Percentiles rank a stretch among this genome's conserved stretches.
phyloP scores from a whole-genome alignment of 2,329 filamentous ascomycete genomes.

The Sporothrix schenckii region DNA sequence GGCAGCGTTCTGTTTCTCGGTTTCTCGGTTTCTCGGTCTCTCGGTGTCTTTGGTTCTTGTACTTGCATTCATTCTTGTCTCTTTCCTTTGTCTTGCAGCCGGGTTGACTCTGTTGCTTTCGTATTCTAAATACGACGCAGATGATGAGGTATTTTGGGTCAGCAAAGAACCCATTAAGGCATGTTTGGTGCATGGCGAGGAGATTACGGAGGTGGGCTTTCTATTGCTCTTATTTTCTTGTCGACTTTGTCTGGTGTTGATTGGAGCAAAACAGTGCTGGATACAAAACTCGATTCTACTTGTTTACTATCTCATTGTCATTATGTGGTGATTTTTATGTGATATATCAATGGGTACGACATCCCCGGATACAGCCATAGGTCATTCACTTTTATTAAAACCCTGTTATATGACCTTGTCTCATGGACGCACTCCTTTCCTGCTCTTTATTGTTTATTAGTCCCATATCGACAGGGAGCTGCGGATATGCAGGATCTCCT shows the following conservation, averaged over 20 bases:
- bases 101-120: not conserved
- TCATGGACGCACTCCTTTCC: not conserved
- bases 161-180: not conserved
- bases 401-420: too few relatives aligned
- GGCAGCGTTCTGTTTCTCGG: not conserved
- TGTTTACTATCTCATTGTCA: not conserved
- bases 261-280: conserved; percentile 12
- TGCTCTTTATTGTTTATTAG: not conserved
- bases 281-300: not conserved
- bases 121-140: not conserved
- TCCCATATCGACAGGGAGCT: not conserved
- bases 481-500: not conserved
- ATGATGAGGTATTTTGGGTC: not conserved
- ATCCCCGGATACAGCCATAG: too few relatives aligned
- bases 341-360: not conserved
- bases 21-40: not conserved
- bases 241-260: conserved; percentile 1
- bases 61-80: not conserved
- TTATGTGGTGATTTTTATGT: not conserved
- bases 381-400: too few relatives aligned
- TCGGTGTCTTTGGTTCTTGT: not conserved
- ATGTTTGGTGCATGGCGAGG: not conserved
- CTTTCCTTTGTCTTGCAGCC: not conserved
- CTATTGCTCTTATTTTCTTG: not conserved
- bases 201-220: not conserved